Evolutionary conservation across 2,329 filamentous ascomycete species (phyloP).

Genomic region (Fusarium beomiforme): DNA sequence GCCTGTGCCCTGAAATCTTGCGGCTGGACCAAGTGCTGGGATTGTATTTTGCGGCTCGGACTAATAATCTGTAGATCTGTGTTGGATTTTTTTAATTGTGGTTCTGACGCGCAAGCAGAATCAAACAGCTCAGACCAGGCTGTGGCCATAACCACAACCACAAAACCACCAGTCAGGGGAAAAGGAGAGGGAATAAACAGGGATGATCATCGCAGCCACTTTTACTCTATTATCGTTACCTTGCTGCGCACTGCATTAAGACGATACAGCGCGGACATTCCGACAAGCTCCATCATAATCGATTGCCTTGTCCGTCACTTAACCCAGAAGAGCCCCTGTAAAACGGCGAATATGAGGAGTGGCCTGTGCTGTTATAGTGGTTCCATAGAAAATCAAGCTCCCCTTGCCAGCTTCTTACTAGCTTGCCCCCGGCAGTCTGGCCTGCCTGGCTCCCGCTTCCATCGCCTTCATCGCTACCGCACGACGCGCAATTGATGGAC

Average conservation of each 20-base stretch:
- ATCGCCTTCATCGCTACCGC: neutral
- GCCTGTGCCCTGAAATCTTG: neutral
- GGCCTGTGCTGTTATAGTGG: conserved; percentile 5
- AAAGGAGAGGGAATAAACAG: neutral
- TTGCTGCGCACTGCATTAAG: neutral
- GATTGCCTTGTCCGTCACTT: neutral
- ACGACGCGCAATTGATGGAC: conserved; percentile 25
- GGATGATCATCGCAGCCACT: conserved; percentile 2
- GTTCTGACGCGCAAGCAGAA: conserved; percentile 32
- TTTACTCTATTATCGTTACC: neutral
- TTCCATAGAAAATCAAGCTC: neutral
- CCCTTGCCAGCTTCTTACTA: neutral
- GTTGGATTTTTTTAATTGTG: conserved; percentile 19
- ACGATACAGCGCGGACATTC: neutral
- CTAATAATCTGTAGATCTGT: conserved; percentile 31
- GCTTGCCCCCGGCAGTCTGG: neutral
- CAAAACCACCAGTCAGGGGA: neutral
- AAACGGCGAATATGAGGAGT: neutral
- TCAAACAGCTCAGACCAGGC: conserved; percentile 23
- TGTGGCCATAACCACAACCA: conserved; percentile 1
- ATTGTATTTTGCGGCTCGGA: conserved; percentile 25
- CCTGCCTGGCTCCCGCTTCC: conserved; percentile 1
- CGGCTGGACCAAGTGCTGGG: neutral
- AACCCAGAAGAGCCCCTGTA: neutral
- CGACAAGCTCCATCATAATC: neutral